Evolutionary conservation across 768 basidiomycete species (phyloP), one percentile per base, ranked within the genome.

Genomic region (Hericium alpestre): DNA sequence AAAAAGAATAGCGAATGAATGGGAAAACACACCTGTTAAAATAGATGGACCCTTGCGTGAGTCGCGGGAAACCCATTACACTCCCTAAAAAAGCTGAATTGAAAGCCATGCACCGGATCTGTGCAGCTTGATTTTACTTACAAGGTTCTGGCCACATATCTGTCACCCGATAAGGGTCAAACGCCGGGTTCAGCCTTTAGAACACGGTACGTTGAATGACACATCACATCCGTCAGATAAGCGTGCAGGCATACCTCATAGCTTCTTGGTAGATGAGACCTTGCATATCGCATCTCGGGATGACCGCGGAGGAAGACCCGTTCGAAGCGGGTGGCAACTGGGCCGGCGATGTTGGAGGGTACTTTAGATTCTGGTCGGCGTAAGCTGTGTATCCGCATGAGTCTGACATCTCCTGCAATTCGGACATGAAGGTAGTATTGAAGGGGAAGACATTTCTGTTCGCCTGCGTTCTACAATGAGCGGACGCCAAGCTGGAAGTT

Each of bases 401-500:
- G 49, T 71, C 69, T 6, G 68, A 66, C 22, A 67, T 65, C 65
- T 66, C 61, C 62, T 72, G 65, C 66, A 78, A 38, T 70, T 79
- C 49, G 70, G 75, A 63, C 74, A 72, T 76, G 66, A 81, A 81
- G 37, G 77, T 70, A 58, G 70, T 74, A 60, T 80, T 82, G 74
- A 83, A 80, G 0, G 80, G 77, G 71, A 83, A 81, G 12, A 82
- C 70, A 59, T 81, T 79, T 58, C 73, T 67, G 66, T 81, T 79
- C 50, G 80, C 78, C 76, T 81, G 59, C 15, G 49, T 32, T 8
- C 20, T 23, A 51, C 49, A 37, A 4, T 50, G 43, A 22, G 27
- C 10, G 2, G 4, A n/a, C 32, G 15, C 1, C 12, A 4, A 12
- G 13, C 4, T 37, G 10, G 32, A 38, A 9, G 3, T 37, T 8